These are phyloP conservation scores for Globisporangium solare DNA, from an alignment of 352 stramenopile species.

Conservation along the genomic window DNA sequence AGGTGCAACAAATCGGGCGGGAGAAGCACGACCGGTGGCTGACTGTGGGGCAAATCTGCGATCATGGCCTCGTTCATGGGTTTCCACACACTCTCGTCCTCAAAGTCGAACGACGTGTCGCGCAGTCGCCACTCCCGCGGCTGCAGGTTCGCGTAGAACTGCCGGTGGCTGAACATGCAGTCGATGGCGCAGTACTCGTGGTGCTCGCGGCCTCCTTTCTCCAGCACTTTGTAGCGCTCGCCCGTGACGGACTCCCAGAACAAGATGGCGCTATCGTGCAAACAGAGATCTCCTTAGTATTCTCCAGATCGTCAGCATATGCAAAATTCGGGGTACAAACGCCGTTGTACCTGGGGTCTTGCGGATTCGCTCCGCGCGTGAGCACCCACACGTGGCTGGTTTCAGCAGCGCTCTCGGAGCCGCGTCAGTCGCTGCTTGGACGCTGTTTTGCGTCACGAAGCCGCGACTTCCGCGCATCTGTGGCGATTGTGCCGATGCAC, in stretches of 20 bases:
- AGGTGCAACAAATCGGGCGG: slow-evolving; percentile 26
- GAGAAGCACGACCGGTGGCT: slow-evolving; percentile 22
- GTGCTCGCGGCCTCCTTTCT: slow-evolving; percentile 15
- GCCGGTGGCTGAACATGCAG: slow-evolving; percentile 74
- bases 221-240: slow-evolving; percentile 33
- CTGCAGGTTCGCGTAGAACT: slow-evolving; percentile 80
- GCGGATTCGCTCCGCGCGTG: slow-evolving; percentile 28
- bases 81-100: slow-evolving; percentile 64
- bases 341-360: slow-evolving; percentile 13
- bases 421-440: slow-evolving; percentile 10
- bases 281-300: not conserved
- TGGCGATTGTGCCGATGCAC: slow-evolving; percentile 73
- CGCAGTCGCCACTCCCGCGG: slow-evolving; percentile 34
- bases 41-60: slow-evolving; percentile 30
- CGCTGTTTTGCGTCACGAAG: slow-evolving; percentile 14
- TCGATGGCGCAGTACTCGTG: slow-evolving; percentile 68
- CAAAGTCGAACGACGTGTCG: slow-evolving; percentile 48
- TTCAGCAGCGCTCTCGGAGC: slow-evolving; percentile 16
- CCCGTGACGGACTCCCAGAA: slow-evolving; percentile 79
- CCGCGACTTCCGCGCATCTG: not conserved
- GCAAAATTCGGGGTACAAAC: not conserved
- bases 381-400: slow-evolving; percentile 79
- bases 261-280: slow-evolving; percentile 20
- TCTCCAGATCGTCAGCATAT: not conserved
- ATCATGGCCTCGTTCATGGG: slow-evolving; percentile 46